A percentile compares a stretch with the other conserved stretches of the same genome.
Evolutionary conservation across 495 filamentous ascomycete species (phyloP).

Genomic region (Mytilinidion resinicola): DNA sequence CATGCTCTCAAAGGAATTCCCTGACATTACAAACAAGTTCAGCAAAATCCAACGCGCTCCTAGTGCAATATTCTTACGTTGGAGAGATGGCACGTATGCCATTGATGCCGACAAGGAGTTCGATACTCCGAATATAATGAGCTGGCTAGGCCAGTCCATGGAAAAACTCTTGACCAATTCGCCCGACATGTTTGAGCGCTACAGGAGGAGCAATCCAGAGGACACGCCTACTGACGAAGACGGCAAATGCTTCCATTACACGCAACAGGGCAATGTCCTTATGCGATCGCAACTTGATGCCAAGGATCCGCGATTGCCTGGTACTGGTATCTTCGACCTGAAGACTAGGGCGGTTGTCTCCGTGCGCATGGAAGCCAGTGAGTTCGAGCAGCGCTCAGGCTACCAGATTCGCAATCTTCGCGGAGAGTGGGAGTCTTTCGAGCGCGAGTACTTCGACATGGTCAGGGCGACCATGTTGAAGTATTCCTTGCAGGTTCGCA

Average conservation of each 20-base stretch:
- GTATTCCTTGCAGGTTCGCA: constrained; percentile 90
- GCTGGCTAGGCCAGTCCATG: constrained; percentile 88
- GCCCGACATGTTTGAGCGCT: constrained; percentile 76
- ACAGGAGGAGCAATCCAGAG: constrained; percentile 59
- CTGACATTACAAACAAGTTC: constrained; percentile 53
- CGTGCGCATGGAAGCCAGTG: constrained; percentile 73
- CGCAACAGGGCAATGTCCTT: constrained; percentile 79
- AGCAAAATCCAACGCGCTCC: constrained; percentile 65
- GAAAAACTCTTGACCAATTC: constrained; percentile 88
- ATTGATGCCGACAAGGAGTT: constrained; percentile 96
- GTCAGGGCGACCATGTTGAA: constrained; percentile 91
- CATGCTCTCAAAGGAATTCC: constrained; percentile 61
- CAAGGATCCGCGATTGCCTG: constrained; percentile 76
- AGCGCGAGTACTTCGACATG: constrained; percentile 96
- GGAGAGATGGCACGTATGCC: constrained; percentile 81
- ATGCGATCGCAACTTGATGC: constrained; percentile 97
- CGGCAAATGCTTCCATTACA: constrained; percentile 69
- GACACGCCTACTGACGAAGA: constrained; percentile 56
- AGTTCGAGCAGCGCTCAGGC: constrained; percentile 67
- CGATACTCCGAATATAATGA: constrained; percentile 77
- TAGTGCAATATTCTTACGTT: constrained; percentile 75
- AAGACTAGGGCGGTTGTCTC: constrained; percentile 90
- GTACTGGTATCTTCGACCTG: constrained; percentile 92
- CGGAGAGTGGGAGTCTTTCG: constrained; percentile 81
- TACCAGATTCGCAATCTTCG: constrained; percentile 76